These are phyloP conservation scores for Penicillium pulvis DNA, from an alignment of 495 filamentous ascomycete genomes.

Conservation along the genomic window DNA sequence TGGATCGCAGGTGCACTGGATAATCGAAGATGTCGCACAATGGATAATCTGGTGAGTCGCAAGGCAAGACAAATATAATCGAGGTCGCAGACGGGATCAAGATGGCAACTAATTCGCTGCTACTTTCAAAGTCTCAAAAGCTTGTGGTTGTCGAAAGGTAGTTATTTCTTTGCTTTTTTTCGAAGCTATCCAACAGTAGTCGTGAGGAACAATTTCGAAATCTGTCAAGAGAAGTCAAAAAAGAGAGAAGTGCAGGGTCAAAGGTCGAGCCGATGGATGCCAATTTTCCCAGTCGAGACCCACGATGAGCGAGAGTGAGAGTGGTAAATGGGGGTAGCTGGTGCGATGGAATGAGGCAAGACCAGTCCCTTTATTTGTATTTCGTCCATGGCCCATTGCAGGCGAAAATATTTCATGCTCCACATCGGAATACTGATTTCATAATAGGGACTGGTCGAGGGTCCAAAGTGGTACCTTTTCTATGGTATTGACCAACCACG, in stretches of 20 bases:
- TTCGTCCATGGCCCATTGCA: background rate
- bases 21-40: background rate
- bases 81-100: background rate
- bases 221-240: background rate
- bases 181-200: background rate
- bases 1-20: background rate
- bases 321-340: background rate
- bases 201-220: background rate
- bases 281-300: background rate
- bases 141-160: background rate
- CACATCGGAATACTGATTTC: background rate
- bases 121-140: background rate
- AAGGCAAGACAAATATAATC: background rate
- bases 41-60: background rate
- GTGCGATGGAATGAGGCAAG: background rate
- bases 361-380: background rate
- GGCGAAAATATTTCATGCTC: background rate
- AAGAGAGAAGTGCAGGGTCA: background rate
- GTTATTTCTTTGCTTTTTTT: background rate
- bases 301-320: background rate
- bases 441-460: background rate
- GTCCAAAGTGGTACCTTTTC: background rate
- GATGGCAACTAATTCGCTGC: background rate
- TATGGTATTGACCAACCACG: background rate
- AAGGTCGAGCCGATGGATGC: background rate